Evolutionary conservation across 495 filamentous ascomycete genomes (phyloP), one percentile per base, ranked within the genome.

Genomic region (Immersiella caudata): DNA sequence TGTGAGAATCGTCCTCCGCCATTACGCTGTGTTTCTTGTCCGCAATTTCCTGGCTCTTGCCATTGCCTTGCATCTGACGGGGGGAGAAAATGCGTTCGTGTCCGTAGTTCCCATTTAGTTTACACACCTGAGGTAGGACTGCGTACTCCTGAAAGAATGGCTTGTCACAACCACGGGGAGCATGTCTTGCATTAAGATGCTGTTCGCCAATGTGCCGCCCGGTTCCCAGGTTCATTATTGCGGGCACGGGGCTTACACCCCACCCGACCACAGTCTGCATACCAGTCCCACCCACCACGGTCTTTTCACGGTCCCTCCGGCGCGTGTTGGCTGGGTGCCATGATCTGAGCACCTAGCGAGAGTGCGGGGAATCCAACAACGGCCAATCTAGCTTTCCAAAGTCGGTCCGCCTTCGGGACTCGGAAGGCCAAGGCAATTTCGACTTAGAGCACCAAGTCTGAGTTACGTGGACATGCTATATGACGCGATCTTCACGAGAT

Each of bases 341-440:
- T 25, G 11, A 35, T 62, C 59, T 20, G 59, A 24, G 14, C 35
- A 22, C 35, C 59, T 62, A 46, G 36, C 59, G 59, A 62, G n/a
- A 62, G 22, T 63, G 61, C 61, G 61, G 61, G 61, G 61, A 51
- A 5, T 12, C 3, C 18, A 50, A 1, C 14, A 22, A 22, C 2
- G 20, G n/a, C 59, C 33, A 51, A 51, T 27, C 49, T 21, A 54
- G 8, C 26, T 26, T 63, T 26, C 25, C 49, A 22, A 36, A 24
- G 36, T 36, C 59, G 22, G 36, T 20, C 52, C 52, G 20, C 24
- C 1, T 55, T n/a, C 52, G 52, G 52, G 11, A 21, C 6, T n/a
- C 52, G 52, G 52, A 22, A 55, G 21, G 33, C 59, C 59, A 62
- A 62, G 59, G 29, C 59, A 62, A 62, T 62, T 40, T 62, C 35